Evolutionary conservation across 2,329 filamentous ascomycete genomes (phyloP), one percentile per base, ranked within the genome.

Genomic region (Aspergillus fumigatus): DNA sequence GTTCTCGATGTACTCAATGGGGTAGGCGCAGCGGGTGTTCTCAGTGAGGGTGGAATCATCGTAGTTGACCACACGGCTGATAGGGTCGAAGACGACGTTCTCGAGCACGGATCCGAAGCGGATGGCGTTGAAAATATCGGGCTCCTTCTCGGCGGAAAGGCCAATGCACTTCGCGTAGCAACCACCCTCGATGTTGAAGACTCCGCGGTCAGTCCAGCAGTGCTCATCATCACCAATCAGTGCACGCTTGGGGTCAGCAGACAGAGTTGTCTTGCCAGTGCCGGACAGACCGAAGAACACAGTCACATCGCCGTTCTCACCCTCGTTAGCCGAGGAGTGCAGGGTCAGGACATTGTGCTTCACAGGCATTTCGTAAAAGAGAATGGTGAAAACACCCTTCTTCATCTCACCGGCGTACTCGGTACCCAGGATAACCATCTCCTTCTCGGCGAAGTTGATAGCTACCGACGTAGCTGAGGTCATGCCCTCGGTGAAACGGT

Each of bases 351-450:
- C 93, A 77, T 97, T 95, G 86, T 99, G 94, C 87, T 97, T 97
- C 74, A 99, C 90, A 60, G 94, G 94, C 92, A 97, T 99, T 83
- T 99, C 94, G 83, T 97, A 99, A 85, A 96, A 99, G 75, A 99
- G 87, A 51, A 99, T 92, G 50, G 94, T 99, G 84, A 99, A 99
- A 77, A 99, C 85, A 68, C 94, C 92, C 83, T 96, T 96, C 83
- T 96, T 96, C 90, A 94, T 93, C 80, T 93, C 90, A 70, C 93
- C 93, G 56, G 94, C 94, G 73, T 99, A 99, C 81, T 99, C 94
- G 38, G 94, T 99, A 76, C 94, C 94, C 56, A 99, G 87, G 75
- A 99, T 99, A 67, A 99, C 94, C 94, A 99, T 99, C 84, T 99
- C 94, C 88, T 96, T 97, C 74, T 97, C 92, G 73, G 89, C 89